Conservation (phyloP, 192 early-diverging fungal genomes). For the Coemansia sp. region DNA sequence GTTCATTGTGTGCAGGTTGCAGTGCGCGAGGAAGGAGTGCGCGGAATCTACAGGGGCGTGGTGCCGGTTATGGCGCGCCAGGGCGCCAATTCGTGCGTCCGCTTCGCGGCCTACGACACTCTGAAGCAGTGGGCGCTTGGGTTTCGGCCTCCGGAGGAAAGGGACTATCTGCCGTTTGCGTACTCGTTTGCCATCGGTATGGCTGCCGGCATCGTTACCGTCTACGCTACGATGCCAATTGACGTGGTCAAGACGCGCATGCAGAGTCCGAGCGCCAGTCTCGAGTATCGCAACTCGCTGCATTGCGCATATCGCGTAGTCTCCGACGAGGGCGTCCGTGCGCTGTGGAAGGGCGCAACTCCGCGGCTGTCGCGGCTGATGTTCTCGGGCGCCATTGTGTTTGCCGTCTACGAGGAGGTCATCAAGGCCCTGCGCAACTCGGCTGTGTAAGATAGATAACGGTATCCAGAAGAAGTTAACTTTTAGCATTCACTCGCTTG, state of each 20-base stretch:
- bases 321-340: constrained; percentile 72
- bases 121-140: constrained; percentile 59
- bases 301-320: constrained; percentile 74
- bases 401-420: constrained; percentile 54
- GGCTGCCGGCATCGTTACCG: constrained; percentile 87
- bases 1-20: constrained; percentile 72
- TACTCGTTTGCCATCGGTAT: constrained; percentile 77
- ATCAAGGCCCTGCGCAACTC: constrained; percentile 38
- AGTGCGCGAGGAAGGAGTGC: constrained; percentile 69
- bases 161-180: constrained; percentile 35
- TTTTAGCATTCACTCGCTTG: too few species aligned
- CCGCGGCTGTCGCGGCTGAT: constrained; percentile 81
- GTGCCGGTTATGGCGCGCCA: constrained; percentile 92
- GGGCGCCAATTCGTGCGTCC: constrained; percentile 92
- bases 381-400: constrained; percentile 57
- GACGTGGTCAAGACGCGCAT: constrained; percentile 98
- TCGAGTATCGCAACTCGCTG: constrained; percentile 68
- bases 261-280: constrained; percentile 77
- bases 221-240: constrained; percentile 95
- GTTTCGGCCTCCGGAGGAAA: not conserved
- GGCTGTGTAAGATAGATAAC: not conserved
- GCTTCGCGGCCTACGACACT: constrained; percentile 83
- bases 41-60: constrained; percentile 88
- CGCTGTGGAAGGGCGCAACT: constrained; percentile 95
- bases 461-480: too few species aligned